These are phyloP conservation scores for Barnettozyma wickerhamii DNA, from an alignment of 805 yeast species.

Conservation along the genomic window DNA sequence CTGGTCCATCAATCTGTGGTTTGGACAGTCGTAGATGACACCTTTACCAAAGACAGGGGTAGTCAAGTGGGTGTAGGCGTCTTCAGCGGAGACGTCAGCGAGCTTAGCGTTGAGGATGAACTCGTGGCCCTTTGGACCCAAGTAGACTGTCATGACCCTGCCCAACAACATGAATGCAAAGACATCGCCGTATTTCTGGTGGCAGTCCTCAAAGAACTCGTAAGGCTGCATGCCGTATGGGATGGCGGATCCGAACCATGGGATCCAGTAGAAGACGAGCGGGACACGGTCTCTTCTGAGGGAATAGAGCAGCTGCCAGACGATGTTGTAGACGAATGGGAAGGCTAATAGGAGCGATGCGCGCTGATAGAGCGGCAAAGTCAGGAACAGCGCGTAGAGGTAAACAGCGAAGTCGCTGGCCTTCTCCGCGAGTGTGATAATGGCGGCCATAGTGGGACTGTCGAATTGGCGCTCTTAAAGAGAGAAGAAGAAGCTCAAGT, in stretches of 20 bases:
- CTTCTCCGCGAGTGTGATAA: slow-evolving; percentile 12
- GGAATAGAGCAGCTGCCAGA: slow-evolving; percentile 68
- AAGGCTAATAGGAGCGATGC: slow-evolving; percentile 28
- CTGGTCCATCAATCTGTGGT: slow-evolving; percentile 92
- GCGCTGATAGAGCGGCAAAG: slow-evolving; percentile 34
- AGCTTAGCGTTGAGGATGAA: slow-evolving; percentile 88
- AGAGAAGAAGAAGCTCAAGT: neutral
- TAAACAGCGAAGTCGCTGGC: slow-evolving; percentile 12
- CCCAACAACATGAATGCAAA: slow-evolving; percentile 90
- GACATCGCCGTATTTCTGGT: slow-evolving; percentile 84
- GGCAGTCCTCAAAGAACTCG: slow-evolving; percentile 76
- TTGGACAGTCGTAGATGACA: slow-evolving; percentile 95
- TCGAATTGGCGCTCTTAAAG: neutral
- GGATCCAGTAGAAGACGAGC: slow-evolving; percentile 85
- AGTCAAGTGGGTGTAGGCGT: slow-evolving; percentile 92
- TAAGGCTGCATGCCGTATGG: slow-evolving; percentile 92
- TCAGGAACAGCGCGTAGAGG: slow-evolving; percentile 24
- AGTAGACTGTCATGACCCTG: slow-evolving; percentile 87
- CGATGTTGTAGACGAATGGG: slow-evolving; percentile 62
- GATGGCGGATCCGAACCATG: slow-evolving; percentile 93
- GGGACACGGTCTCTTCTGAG: slow-evolving; percentile 82
- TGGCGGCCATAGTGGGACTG: slow-evolving; percentile 18
- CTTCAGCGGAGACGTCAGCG: slow-evolving; percentile 92
- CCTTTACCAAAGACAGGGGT: slow-evolving; percentile 99
- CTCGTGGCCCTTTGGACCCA: slow-evolving; percentile 98